Base-by-base conservation (phyloP, 805 yeast genomes). In the Kodamaea kaohsiungensis region DNA sequence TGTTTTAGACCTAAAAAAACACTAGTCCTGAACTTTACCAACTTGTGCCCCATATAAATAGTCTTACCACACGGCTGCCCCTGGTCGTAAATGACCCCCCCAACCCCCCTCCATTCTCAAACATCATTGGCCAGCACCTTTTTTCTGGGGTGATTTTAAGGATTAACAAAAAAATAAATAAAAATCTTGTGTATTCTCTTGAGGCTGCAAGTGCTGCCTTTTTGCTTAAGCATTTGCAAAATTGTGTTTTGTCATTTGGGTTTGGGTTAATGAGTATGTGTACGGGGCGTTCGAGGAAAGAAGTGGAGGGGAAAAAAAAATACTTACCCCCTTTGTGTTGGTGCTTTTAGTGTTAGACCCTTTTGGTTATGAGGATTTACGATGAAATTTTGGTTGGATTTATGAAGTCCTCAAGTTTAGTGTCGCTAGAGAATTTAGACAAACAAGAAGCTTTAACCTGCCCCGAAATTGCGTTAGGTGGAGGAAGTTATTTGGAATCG, bases 61-160 rank as follows among this genome's bases (percentile, higher is more conserved):
- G 35, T 30, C 45, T 19, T 16, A 7, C 45, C 45, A 40, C 45
- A 22, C 45, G 45, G 45, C 45, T 40, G 45, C 45, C 45, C 45
- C 45, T 40, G 45, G 45, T 40, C 45, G 45, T 40, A 40, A 40
- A 40, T 40, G 45, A 40, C 45, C 45, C 45, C 25, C 45, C 35
- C 5, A 19, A 16, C 45, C 45, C 45, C 25, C 45, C 25, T 22
- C 17, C 45, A 17, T 17, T 19, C 45, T 40, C 45, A 30, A 27
- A n/a, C 48, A 5, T 50, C 43, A 50, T 50, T 50, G 53, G 53
- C 48, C 48, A 46, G 48, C 25, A n/a, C 39, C 18, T 9, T 46
- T 33, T 43, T 50, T 50, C 53, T 50, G 53, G 53, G 53, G 53
- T 50, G 53, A 50, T 50, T 50, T 43, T 46, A 27, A 15, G 35